Evolutionary conservation across 768 basidiomycete genomes (phyloP).

Genomic region (Boletus coccyginus): DNA sequence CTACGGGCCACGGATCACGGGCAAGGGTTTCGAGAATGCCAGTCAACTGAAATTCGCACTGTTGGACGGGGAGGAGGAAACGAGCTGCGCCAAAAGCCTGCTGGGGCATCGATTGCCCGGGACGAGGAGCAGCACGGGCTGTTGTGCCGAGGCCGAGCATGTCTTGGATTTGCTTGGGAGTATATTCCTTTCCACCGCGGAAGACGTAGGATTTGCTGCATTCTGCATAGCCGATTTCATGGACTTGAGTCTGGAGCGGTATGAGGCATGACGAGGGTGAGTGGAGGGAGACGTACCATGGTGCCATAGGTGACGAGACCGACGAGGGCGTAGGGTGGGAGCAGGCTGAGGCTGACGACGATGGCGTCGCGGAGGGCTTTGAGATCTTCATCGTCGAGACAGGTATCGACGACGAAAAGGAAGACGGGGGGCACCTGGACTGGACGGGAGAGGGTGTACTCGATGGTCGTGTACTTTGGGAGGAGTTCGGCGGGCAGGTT

Average conservation of each 20-base stretch:
- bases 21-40: constrained; percentile 84
- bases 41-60: constrained; percentile 95
- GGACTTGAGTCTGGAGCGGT: constrained; percentile 82
- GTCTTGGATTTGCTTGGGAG: constrained; percentile 94
- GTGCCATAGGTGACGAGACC: constrained; percentile 96
- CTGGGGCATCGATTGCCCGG: constrained; percentile 77
- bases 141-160: constrained; percentile 85
- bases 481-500: constrained; percentile 95
- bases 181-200: constrained; percentile 95
- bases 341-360: constrained; percentile 87
- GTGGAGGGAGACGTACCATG: constrained; percentile 59
- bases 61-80: constrained; percentile 88
- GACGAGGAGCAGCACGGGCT: constrained; percentile 80
- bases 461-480: constrained; percentile 98
- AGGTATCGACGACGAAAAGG: constrained; percentile 96
- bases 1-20: constrained; percentile 97
- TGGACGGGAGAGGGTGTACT: constrained; percentile 94
- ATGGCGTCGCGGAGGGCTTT: constrained; percentile 95
- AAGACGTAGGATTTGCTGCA: constrained; percentile 99
- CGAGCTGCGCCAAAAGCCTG: constrained; percentile 83
- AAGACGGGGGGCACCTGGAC: constrained; percentile 94
- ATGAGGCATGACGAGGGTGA: not conserved
- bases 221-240: constrained; percentile 94
- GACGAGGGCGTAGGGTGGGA: constrained; percentile 93
- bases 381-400: constrained; percentile 92